Conservation (phyloP, 305 asterid species). For the Caryopteris hybrid region DNA sequence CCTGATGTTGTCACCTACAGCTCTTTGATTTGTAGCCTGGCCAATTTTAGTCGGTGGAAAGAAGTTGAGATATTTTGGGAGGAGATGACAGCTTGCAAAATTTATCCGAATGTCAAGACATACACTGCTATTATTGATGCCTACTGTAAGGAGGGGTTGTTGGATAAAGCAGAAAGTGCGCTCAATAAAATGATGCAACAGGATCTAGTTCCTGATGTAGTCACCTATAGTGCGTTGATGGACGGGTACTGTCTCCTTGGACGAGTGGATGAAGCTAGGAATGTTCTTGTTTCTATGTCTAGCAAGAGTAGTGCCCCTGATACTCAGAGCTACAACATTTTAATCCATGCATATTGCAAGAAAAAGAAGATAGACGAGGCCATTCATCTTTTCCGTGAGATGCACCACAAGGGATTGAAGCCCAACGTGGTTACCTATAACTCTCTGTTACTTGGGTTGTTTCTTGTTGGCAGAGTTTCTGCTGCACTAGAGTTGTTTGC, state of each 20-base stretch:
- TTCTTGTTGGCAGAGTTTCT: constrained; percentile 3
- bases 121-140: too few relatives aligned
- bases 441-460: not conserved
- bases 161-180: not conserved
- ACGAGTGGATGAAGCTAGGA: not conserved
- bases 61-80: too few relatives aligned
- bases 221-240: not conserved
- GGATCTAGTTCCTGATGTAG: not conserved
- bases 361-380: not conserved
- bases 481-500: not conserved
- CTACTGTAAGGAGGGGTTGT: not conserved
- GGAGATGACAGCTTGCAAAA: too few relatives aligned
- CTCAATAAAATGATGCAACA: not conserved
- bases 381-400: not conserved
- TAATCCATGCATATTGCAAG: not conserved
- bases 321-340: not conserved
- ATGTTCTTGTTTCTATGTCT: not conserved
- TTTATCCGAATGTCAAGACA: too few relatives aligned
- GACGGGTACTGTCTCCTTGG: not conserved
- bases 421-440: not conserved
- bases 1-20: too few relatives aligned
- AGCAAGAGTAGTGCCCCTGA: not conserved
- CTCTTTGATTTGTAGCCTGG: too few relatives aligned
- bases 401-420: not conserved
- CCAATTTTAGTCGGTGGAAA: too few relatives aligned